Evolutionary conservation across 2,329 filamentous ascomycete genomes (phyloP).

Genomic region (Monosporascus sp.): DNA sequence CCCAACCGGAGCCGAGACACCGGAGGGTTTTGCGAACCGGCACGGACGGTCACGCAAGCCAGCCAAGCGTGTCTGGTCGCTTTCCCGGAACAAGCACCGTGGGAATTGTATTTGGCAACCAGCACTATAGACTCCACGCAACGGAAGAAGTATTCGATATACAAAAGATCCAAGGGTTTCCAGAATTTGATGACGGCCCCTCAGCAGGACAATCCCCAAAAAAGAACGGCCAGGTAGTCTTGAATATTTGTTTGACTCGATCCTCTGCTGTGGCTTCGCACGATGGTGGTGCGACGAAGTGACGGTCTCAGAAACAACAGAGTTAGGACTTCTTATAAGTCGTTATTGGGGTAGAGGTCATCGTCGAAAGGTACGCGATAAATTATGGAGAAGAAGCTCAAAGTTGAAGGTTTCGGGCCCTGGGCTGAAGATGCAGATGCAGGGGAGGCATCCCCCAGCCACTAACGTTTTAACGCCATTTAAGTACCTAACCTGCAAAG

Average conservation of each 20-base stretch:
- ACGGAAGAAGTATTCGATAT: no score
- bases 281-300: no score
- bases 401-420: background rate
- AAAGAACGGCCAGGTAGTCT: no score
- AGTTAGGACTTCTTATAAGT: background rate
- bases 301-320: background rate
- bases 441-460: background rate
- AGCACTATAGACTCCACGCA: no score
- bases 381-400: background rate
- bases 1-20: conserved; percentile 1
- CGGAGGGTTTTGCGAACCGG: background rate
- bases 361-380: background rate
- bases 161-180: no score
- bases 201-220: no score
- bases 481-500: background rate
- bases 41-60: background rate
- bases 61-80: background rate
- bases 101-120: no score
- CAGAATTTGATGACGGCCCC: no score
- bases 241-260: no score
- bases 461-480: background rate
- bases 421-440: background rate
- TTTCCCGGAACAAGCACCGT: no score
- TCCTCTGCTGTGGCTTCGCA: no score
- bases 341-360: background rate